Evolutionary conservation across 2,329 filamentous ascomycete genomes (phyloP).

Genomic region (Zasmidium cellare): DNA sequence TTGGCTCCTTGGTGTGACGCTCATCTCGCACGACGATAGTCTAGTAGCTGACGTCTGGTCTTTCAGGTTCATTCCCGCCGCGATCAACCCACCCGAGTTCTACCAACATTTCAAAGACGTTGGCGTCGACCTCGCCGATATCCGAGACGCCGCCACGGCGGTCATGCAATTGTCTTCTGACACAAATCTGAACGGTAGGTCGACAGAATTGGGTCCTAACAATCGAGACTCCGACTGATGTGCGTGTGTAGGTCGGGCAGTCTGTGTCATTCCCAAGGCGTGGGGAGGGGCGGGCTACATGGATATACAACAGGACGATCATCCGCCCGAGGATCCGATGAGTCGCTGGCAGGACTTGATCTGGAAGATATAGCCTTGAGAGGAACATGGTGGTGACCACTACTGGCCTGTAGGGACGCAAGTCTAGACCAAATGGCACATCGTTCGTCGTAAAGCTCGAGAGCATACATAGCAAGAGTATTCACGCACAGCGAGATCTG

Average conservation of each 20-base stretch:
- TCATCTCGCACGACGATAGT: neutral
- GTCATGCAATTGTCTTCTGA: neutral
- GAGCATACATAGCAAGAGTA: no score
- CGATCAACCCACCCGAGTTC: neutral
- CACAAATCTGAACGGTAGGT: neutral
- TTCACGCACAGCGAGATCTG: no score
- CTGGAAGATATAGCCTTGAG: neutral
- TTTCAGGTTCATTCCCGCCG: neutral
- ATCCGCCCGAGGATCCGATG: neutral
- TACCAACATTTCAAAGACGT: neutral
- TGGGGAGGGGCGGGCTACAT: neutral
- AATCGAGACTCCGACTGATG: neutral
- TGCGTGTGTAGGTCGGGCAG: neutral
- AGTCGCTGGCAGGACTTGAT: neutral
- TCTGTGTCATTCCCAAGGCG: neutral
- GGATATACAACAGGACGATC: neutral
- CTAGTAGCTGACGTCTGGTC: neutral
- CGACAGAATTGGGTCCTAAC: neutral
- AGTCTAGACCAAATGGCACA: no score
- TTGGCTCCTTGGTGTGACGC: slow-evolving; percentile 28
- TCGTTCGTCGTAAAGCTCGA: no score
- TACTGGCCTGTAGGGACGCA: no score
- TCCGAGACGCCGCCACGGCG: neutral
- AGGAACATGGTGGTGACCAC: no score
- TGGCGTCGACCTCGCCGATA: neutral